Conservation (phyloP, 768 basidiomycete genomes). For the Arthromyces matolae region DNA sequence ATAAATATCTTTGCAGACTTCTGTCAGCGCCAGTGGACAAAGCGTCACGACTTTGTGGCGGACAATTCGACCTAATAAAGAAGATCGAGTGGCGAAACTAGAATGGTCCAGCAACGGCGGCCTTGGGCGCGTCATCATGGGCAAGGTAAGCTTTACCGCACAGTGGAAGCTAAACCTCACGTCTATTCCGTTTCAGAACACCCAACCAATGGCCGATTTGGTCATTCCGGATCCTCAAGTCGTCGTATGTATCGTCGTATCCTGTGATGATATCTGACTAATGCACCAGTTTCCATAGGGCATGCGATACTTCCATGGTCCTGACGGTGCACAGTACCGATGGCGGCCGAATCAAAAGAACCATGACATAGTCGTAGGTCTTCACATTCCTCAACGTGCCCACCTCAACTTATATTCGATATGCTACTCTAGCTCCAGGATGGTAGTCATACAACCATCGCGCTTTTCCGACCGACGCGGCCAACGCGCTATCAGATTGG, state of each 20-base stretch:
- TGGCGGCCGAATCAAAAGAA: constrained; percentile 68
- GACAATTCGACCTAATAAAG: constrained; percentile 77
- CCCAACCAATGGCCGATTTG: constrained; percentile 79
- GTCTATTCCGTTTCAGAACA: too few species aligned
- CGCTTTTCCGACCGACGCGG: constrained; percentile 75
- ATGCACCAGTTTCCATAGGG: constrained; percentile 38
- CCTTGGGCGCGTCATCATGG: constrained; percentile 80
- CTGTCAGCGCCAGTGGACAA: constrained; percentile 56
- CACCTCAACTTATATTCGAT: constrained; percentile 14
- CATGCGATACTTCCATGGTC: constrained; percentile 71
- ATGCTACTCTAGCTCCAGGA: constrained; percentile 60
- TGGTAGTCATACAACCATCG: constrained; percentile 62
- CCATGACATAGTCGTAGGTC: constrained; percentile 58
- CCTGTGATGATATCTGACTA: constrained; percentile 9
- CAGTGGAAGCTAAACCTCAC: too few species aligned
- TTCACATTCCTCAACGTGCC: constrained; percentile 14
- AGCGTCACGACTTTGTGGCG: constrained; percentile 78
- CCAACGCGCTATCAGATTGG: constrained; percentile 81
- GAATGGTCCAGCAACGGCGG: constrained; percentile 84
- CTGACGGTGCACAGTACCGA: constrained; percentile 75
- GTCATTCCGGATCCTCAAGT: constrained; percentile 64
- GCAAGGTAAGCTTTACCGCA: constrained; percentile 58
- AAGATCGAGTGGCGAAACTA: constrained; percentile 84
- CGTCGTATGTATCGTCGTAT: constrained; percentile 42
- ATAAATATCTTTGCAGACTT: constrained; percentile 53